Percentiles rank a stretch among this genome's conserved stretches.
Conservation (phyloP, 495 filamentous ascomycete genomes). For the Margaritispora aquatica region DNA sequence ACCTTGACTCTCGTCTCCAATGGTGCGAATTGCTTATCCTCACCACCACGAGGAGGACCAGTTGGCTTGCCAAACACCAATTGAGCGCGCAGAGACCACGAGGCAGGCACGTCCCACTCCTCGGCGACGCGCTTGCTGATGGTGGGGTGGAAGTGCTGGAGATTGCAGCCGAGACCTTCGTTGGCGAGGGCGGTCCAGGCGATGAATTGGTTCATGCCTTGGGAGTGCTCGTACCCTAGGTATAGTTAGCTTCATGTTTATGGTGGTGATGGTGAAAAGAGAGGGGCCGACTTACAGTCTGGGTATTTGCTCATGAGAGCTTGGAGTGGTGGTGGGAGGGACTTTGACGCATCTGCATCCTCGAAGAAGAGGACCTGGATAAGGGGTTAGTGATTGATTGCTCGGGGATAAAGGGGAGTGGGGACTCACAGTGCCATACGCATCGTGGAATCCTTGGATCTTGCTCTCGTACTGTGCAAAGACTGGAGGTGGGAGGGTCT, state of each 20-base stretch:
- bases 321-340: conserved; percentile 38
- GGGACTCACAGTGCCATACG: conserved; percentile 48
- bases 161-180: conserved; percentile 65
- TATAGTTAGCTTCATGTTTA: neutral
- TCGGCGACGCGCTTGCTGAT: conserved; percentile 49
- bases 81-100: conserved; percentile 56
- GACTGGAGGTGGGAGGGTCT: conserved; percentile 44
- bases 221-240: conserved; percentile 47
- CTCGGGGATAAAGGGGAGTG: no score
- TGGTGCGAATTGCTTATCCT: conserved; percentile 34
- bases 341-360: conserved; percentile 29
- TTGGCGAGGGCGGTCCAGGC: conserved; percentile 61
- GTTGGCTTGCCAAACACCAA: conserved; percentile 54
- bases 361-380: conserved; percentile 56
- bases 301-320: conserved; percentile 32
- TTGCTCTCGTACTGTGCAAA: conserved; percentile 41
- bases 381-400: neutral
- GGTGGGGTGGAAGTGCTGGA: conserved; percentile 68
- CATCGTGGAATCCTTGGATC: conserved; percentile 46
- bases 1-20: conserved; percentile 36
- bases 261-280: conserved; percentile 34
- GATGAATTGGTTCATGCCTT: conserved; percentile 61
- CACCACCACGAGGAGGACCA: conserved; percentile 45
- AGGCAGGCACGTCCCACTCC: conserved; percentile 53
- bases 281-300: conserved; percentile 38